Evolutionary conservation across 345 rosid genomes (phyloP), one percentile per base, ranked within the genome.

Genomic region (Brassica carinata): DNA sequence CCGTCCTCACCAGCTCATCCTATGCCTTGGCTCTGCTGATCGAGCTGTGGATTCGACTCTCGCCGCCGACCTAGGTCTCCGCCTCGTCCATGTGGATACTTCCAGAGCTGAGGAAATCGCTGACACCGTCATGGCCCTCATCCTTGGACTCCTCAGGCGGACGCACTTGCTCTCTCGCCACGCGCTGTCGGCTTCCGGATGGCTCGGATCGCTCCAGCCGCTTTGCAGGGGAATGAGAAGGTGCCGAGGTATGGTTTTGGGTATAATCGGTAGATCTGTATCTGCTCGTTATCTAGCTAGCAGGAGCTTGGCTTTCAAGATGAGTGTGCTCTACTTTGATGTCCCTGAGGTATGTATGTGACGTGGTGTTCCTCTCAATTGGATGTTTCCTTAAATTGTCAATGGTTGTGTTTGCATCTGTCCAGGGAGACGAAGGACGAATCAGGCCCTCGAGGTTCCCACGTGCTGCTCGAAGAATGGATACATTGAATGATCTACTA

Each of bases 81-180:
- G 92, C 5, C 92, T 96, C 15, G 90, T 94, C 81, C 99, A 96
- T 59, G 97, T 96, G 53, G 98, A 96, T 76, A 83, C 89, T 43
- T 91, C 97, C 30, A 84, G 99, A 66, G 98, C 97, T 8, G 98
- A 94, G 87, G 99, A 96, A 92, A 87, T 96, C 83, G 98, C 98
- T 0, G 99, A 96, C 51, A 90, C 97, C 0, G 98, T 94, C 51
- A 96, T 96, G 99, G 99, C 99, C 10, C 89, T 96, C 71, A 82
- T 96, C 73, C 97, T 96, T 5, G 97, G 99, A 62, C 87, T 96
- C 90, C 93, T 96, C 45, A 88, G 99, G 3, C 85, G 96, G 83
- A 92, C 98, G 66, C 99, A 94, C 73, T 79, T 96, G 74, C 92
- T 96, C 61, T 90, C 99, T 0, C 91, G 97, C 68, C 92, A 96